Evolutionary conservation across 306 rosid species (phyloP), one percentile per base, ranked within the genome.

Genomic region (Gastrolobium villosum): DNA sequence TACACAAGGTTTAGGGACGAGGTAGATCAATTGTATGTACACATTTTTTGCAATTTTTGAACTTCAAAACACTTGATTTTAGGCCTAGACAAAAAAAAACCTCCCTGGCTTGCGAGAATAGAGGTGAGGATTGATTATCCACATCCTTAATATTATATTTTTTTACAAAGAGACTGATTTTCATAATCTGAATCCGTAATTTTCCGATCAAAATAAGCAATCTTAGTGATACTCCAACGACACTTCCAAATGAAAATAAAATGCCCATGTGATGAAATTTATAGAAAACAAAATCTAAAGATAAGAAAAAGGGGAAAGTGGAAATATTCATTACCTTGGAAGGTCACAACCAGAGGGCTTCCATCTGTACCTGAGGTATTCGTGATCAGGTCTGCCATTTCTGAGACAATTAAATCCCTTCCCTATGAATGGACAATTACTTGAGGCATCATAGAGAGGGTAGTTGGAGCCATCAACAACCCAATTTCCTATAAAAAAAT

Each of bases 321-420:
- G 20, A 76, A 46, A 30, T 1, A 48, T 48, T 68, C 2, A 48
- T 48, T 68, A 89, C 97, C 94, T 84, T 9, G 89, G 87, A 78
- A 89, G 87, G 32, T 83, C 79, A 73, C 97, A 91, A 61, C 6
- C 63, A 30, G 46, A 81, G 78, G 92, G 92, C 49, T 89, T 84
- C 94, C 97, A 91, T 75, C 82, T 77, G 65, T 86, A 91, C 3
- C 73, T 76, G 80, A 91, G 94, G 70, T 84, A 91, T 6, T 78
- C 75, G 0, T 10, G 20, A 56, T 86, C 92, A 15, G 88, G 82
- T 54, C 97, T 85, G 3, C 97, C 92, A 81, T 91, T 88, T 55
- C 11, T 63, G 7, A 83, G 55, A 70, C 94, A 91, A 75, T 87
- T 76, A 68, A 87, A 89, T 11, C 86, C 90, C 5, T 79, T 77